Percentiles rank a stretch among this genome's conserved stretches.
Conservation (phyloP, 2,329 filamentous ascomycete species). For the Blumeriella jaapii region DNA sequence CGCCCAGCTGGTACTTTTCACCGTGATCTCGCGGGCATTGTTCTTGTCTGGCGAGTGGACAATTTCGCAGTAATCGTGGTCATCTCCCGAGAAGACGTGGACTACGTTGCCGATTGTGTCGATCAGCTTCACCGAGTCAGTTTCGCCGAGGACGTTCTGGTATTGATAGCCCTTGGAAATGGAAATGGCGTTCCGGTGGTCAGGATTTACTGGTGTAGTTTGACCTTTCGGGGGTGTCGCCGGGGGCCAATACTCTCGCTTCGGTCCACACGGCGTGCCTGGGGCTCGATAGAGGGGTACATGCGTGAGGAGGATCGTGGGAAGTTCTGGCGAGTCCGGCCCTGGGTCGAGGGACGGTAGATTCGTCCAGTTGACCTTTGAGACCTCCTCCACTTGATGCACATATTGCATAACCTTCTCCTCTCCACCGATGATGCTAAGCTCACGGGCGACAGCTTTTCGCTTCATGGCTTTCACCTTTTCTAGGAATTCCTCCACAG, state of each 20-base stretch:
- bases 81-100: constrained; percentile 88
- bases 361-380: constrained; percentile 29
- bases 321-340: constrained; percentile 48
- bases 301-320: constrained; percentile 81
- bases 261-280: constrained; percentile 77
- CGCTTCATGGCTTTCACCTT: constrained; percentile 52
- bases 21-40: constrained; percentile 69
- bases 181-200: constrained; percentile 67
- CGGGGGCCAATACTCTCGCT: constrained; percentile 74
- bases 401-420: constrained; percentile 39
- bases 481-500: constrained; percentile 65
- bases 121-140: constrained; percentile 65
- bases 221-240: constrained; percentile 49
- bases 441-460: constrained; percentile 56
- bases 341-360: constrained; percentile 32
- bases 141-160: constrained; percentile 77
- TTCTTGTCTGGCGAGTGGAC: constrained; percentile 53
- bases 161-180: constrained; percentile 84
- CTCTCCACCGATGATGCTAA: constrained; percentile 53
- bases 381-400: constrained; percentile 45
- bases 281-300: constrained; percentile 77
- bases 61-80: constrained; percentile 95
- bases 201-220: constrained; percentile 39
- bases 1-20: constrained; percentile 90
- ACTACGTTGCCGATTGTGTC: constrained; percentile 69